A percentile compares a stretch with the other conserved stretches of the same genome.
Conservation (phyloP, 768 basidiomycete species). For the Hericium erinaceus region DNA sequence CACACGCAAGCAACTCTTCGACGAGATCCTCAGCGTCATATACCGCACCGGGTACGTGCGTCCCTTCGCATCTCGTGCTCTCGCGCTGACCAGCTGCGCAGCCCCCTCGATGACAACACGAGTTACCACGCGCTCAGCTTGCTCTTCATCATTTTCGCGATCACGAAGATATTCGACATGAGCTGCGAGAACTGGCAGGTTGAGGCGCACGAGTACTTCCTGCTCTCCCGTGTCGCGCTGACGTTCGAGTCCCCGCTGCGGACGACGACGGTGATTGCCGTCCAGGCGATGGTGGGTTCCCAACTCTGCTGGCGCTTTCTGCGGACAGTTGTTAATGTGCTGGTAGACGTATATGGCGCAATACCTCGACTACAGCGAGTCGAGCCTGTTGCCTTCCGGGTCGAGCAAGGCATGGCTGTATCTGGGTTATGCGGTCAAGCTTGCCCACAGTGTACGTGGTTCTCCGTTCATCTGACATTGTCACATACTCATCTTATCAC, state of each 20-base stretch:
- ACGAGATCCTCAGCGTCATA: slow-evolving; percentile 43
- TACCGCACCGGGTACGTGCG: slow-evolving; percentile 43
- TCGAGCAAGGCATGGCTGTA: slow-evolving; percentile 45
- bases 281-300: slow-evolving; percentile 45
- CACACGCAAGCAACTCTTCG: slow-evolving; percentile 43
- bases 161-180: slow-evolving; percentile 52
- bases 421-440: slow-evolving; percentile 48
- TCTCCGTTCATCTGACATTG: background rate
- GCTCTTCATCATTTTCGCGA: slow-evolving; percentile 56
- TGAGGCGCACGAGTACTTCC: slow-evolving; percentile 54
- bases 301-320: background rate
- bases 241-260: slow-evolving; percentile 35
- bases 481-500: background rate
- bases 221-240: slow-evolving; percentile 46
- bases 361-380: slow-evolving; percentile 50
- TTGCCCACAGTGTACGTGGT: slow-evolving; percentile 48
- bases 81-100: slow-evolving; percentile 7
- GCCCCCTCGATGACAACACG: slow-evolving; percentile 28
- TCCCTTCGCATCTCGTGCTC: background rate
- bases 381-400: slow-evolving; percentile 29
- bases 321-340: slow-evolving; percentile 13
- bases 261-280: slow-evolving; percentile 43
- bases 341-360: slow-evolving; percentile 30
- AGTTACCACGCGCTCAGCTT: slow-evolving; percentile 50
- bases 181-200: slow-evolving; percentile 37